A percentile compares a stretch with the other conserved stretches of the same genome.
Conservation (phyloP, 306 rosid genomes). For the Rosa multiflora region DNA sequence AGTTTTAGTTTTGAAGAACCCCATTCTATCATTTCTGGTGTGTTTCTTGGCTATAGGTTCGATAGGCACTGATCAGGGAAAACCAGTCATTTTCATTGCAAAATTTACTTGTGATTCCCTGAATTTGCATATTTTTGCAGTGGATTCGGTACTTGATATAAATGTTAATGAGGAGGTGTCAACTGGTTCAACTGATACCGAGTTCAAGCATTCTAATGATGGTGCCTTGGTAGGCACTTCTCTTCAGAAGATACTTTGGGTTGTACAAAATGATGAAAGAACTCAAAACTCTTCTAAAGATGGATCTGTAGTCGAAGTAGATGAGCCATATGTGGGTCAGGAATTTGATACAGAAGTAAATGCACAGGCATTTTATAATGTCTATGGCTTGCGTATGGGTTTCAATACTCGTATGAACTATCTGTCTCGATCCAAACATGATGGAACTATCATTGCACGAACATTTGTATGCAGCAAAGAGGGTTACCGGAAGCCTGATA, state of each 20-base stretch:
- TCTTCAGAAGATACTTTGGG: conserved; percentile 14
- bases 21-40: not conserved
- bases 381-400: conserved; percentile 31
- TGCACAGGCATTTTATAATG: conserved; percentile 37
- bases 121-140: conserved; percentile 24
- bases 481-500: conserved; percentile 37
- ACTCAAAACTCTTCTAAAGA: conserved; percentile 13
- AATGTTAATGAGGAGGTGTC: conserved; percentile 5
- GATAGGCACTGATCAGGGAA: not conserved
- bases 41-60: not conserved
- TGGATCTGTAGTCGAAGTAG: conserved; percentile 16
- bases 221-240: conserved; percentile 11
- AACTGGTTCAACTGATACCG: conserved; percentile 18
- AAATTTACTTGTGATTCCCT: not conserved
- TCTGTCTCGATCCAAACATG: conserved; percentile 35
- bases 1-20: not conserved
- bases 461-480: conserved; percentile 46
- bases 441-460: conserved; percentile 29
- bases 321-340: conserved; percentile 40
- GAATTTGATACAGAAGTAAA: conserved; percentile 32
- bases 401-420: conserved; percentile 32
- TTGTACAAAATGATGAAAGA: conserved; percentile 18
- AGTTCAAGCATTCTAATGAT: conserved; percentile 13
- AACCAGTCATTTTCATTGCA: not conserved
- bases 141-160: conserved; percentile 25